Percentiles rank a stretch among this genome's conserved stretches.
Conservation (phyloP, 2,329 filamentous ascomycete genomes). For the Aspergillus neoniger region DNA sequence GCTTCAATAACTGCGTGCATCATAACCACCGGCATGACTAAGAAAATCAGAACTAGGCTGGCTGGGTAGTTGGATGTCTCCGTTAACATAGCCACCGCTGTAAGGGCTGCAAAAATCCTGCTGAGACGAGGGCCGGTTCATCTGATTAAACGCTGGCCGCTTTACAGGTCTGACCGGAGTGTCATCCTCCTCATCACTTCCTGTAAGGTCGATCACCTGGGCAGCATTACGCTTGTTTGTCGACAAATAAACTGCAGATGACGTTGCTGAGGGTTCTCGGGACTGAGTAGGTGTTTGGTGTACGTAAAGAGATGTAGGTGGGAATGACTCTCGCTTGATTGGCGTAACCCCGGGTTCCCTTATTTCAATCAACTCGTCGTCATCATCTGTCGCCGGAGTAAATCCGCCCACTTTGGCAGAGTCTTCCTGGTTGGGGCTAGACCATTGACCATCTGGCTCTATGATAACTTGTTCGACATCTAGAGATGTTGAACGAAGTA, state of each 20-base stretch:
- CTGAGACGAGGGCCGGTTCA: slow-evolving; percentile 24
- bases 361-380: slow-evolving; percentile 57
- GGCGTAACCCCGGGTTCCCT: slow-evolving; percentile 36
- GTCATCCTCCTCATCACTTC: slow-evolving; percentile 54
- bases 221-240: slow-evolving; percentile 51
- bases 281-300: slow-evolving; percentile 39
- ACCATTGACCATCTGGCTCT: slow-evolving; percentile 83
- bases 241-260: slow-evolving; percentile 37
- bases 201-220: slow-evolving; percentile 57
- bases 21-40: slow-evolving; percentile 14
- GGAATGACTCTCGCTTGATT: slow-evolving; percentile 41
- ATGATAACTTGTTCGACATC: slow-evolving; percentile 84
- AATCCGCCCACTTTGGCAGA: slow-evolving; percentile 41
- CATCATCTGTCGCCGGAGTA: slow-evolving; percentile 44
- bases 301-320: slow-evolving; percentile 26
- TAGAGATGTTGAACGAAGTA: slow-evolving; percentile 70
- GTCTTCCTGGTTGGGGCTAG: slow-evolving; percentile 48
- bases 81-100: slow-evolving; percentile 24
- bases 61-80: slow-evolving; percentile 21
- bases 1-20: slow-evolving; percentile 20
- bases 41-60: slow-evolving; percentile 20
- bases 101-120: slow-evolving; percentile 27
- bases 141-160: slow-evolving; percentile 30
- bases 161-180: slow-evolving; percentile 42
- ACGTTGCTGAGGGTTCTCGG: slow-evolving; percentile 41